These are phyloP conservation scores for Hippophae rhamnoides DNA, from an alignment of 306 rosid genomes.

Conservation along the genomic window DNA sequence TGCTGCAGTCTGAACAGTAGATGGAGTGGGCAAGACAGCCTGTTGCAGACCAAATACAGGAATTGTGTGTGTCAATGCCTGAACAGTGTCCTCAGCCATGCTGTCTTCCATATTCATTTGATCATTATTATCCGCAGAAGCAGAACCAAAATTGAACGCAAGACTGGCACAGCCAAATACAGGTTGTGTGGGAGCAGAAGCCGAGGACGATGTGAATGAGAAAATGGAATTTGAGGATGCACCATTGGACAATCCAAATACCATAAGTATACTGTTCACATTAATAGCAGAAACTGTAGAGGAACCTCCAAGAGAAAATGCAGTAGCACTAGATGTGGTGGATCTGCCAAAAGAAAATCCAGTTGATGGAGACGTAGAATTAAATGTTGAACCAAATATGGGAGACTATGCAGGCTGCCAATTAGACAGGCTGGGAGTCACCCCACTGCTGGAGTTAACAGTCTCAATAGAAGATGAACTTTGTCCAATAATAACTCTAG, in stretches of 20 bases:
- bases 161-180: conserved; percentile 43
- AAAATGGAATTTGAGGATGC: conserved; percentile 43
- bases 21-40: conserved; percentile 11
- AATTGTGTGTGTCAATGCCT: conserved; percentile 18
- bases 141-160: conserved; percentile 32
- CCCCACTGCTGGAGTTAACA: conserved; percentile 36
- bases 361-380: conserved; percentile 23
- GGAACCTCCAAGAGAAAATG: conserved; percentile 23
- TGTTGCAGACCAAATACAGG: conserved; percentile 52
- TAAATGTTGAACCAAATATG: conserved; percentile 31
- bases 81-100: conserved; percentile 84
- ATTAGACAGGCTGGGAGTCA: conserved; percentile 35
- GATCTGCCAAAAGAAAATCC: conserved; percentile 21
- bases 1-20: conserved; percentile 37
- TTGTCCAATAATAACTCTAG: conserved; percentile 32
- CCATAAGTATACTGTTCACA: conserved; percentile 23
- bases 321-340: conserved; percentile 9
- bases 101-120: conserved; percentile 82
- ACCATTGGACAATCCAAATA: conserved; percentile 42
- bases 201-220: conserved; percentile 44
- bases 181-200: conserved; percentile 41
- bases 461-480: conserved; percentile 38
- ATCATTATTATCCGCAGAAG: conserved; percentile 41
- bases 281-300: conserved; percentile 21
- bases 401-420: conserved; percentile 48